Conservation (phyloP, 73 alveolate genomes). For the Tetrahymena elliotti region DNA sequence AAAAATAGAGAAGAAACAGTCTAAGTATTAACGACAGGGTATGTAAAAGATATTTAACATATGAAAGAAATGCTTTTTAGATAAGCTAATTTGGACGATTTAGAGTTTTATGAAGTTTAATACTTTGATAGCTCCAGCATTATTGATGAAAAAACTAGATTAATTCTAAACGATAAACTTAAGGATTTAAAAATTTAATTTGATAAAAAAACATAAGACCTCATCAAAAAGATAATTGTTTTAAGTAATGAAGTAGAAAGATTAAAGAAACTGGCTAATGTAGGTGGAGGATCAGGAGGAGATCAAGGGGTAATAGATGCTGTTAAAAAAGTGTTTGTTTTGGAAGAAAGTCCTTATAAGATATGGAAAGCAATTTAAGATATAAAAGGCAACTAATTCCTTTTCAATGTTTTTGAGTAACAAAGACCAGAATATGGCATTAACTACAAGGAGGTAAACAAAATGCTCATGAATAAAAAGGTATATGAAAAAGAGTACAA, state of each 20-base stretch:
- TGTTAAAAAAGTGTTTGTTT: neutral
- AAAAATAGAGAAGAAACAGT: slow-evolving; percentile 4
- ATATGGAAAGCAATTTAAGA: slow-evolving; percentile 29
- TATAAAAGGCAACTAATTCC: slow-evolving; percentile 8
- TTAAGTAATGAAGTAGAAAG: slow-evolving; percentile 4
- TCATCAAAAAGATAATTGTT: neutral
- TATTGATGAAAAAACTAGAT: slow-evolving; percentile 21
- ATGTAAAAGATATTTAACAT: slow-evolving; percentile 21
- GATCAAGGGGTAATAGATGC: slow-evolving; percentile 7
- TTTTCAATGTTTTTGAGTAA: slow-evolving; percentile 29
- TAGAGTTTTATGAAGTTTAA: slow-evolving; percentile 32
- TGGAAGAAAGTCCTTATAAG: slow-evolving; percentile 17
- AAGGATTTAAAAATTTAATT: slow-evolving; percentile 9
- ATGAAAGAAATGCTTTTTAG: slow-evolving; percentile 32
- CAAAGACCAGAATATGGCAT: slow-evolving; percentile 23
- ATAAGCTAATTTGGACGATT: slow-evolving; percentile 19
- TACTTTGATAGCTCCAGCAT: slow-evolving; percentile 29
- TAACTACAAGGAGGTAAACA: slow-evolving; percentile 24
- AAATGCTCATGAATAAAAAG: slow-evolving; percentile 24
- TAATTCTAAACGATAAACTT: slow-evolving; percentile 16
- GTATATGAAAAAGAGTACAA: slow-evolving; percentile 38
- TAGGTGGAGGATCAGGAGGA: neutral
- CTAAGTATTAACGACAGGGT: slow-evolving; percentile 28
- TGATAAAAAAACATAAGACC: slow-evolving; percentile 28
- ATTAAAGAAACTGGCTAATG: neutral